Base-by-base conservation (phyloP, 139 green algal species). In the Chlamydomonas sp. region DNA sequence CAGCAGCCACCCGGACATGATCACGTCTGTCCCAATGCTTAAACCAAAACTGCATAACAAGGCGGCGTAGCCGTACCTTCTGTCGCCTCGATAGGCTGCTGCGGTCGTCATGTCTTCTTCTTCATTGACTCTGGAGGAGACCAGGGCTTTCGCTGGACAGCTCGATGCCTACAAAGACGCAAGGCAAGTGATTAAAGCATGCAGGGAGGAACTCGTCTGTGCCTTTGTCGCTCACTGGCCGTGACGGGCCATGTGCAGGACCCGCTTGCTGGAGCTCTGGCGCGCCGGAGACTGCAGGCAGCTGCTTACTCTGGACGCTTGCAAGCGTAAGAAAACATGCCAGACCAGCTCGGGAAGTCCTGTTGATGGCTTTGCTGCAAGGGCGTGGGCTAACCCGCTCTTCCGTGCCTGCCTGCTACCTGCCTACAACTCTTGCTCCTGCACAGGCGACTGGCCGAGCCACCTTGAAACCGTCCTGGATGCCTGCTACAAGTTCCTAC, bases 401-500 rank as follows among this genome's bases (percentile, higher is more conserved):
- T 49, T 49, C 31, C 31, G 31, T 49, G 31, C 31, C 31, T 49
- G 31, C 61, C 20, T 75, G 10, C 49, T 31, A 7, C 9, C 17
- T 49, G 6, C 10, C 17, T 68, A 9, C 69, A 75, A n/a, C 10
- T 57, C 69, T 57, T 18, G 17, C 69, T 10, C 69, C 17, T 6
- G 31, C 61, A 12, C 81, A 86, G 81, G 79, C 4, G 81, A 69
- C 20, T 86, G 81, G 81, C 81, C 81, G 1, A 69, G 79, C 59
- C 20, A 78, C 7, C 81, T 86, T 5, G 66, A 18, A 18, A 59
- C 9, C 20, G 57, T 95, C 10, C 57, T 94, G 31, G 58, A 63
- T 0, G 85, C 93, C 17, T 90, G 91, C 3, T 93, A 93, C 72
- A 4, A 80, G 49, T 97, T 96, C 86, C 80, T 97, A 63, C 76